A percentile compares a stretch with the other conserved stretches of the same genome.
Conservation (phyloP, 1,139 yeast species). For the Yamadazyma mexicana region DNA sequence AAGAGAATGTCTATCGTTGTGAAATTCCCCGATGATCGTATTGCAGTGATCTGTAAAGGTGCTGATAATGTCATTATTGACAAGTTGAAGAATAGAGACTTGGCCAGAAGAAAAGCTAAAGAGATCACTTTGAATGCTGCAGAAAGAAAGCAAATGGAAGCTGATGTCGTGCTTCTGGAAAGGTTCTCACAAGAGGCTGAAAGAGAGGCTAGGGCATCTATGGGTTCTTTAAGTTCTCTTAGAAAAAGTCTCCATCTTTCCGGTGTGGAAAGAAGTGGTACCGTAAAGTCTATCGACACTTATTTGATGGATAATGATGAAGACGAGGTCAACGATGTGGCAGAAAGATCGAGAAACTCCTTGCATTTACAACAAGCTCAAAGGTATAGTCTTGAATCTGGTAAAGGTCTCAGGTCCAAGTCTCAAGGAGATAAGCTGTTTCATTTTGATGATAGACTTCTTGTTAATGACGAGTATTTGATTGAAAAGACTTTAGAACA, state of each 20-base stretch:
- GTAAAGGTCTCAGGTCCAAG: too few species aligned
- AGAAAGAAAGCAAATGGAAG: conserved; percentile 75
- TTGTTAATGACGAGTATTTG: conserved; percentile 74
- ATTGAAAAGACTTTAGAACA: conserved; percentile 86
- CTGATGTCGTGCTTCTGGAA: conserved; percentile 65
- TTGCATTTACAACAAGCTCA: conserved; percentile 61
- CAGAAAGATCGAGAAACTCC: conserved; percentile 60
- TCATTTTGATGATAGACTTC: conserved; percentile 57
- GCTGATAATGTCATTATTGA: conserved; percentile 94
- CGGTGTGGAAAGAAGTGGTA: conserved; percentile 5
- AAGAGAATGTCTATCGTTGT: conserved; percentile 94
- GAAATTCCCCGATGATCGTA: conserved; percentile 73
- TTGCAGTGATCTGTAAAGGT: conserved; percentile 86
- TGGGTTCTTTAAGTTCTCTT: conserved; percentile 29
- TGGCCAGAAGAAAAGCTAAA: conserved; percentile 62
- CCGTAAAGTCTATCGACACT: conserved; percentile 54
- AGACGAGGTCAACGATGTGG: conserved; percentile 60
- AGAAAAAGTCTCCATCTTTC: conserved; percentile 30
- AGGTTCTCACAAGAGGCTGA: conserved; percentile 34
- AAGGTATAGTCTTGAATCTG: conserved; percentile 45
- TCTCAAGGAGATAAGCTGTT: not conserved
- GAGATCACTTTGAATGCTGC: conserved; percentile 63
- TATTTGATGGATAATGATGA: conserved; percentile 53
- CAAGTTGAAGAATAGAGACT: conserved; percentile 53
- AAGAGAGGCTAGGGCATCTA: conserved; percentile 19